These are phyloP conservation scores for Hygrocybe coccinea DNA, from an alignment of 768 basidiomycete species.

Conservation along the genomic window DNA sequence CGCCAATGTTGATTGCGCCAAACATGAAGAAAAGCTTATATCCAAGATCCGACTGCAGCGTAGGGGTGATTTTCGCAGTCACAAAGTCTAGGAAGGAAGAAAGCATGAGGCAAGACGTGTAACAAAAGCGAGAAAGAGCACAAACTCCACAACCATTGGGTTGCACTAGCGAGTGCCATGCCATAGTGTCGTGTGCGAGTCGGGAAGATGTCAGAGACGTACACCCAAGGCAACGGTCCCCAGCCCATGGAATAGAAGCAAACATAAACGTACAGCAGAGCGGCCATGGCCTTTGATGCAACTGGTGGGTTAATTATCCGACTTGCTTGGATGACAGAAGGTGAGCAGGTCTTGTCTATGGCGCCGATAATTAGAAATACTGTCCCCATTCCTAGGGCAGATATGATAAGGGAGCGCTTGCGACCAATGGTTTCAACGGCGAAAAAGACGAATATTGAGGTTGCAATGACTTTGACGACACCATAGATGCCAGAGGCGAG, in stretches of 20 bases:
- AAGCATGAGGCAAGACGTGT: no score
- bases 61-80: not conserved
- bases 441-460: conserved; percentile 60
- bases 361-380: conserved; percentile 83
- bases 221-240: conserved; percentile 49
- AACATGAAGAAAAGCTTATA: conserved; percentile 79
- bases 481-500: conserved; percentile 71
- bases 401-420: conserved; percentile 64
- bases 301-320: conserved; percentile 37
- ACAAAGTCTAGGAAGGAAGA: no score
- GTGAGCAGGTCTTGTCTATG: conserved; percentile 74
- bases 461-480: conserved; percentile 64
- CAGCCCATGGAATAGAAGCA: conserved; percentile 87
- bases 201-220: conserved; percentile 82
- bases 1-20: conserved; percentile 66
- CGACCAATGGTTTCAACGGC: conserved; percentile 66
- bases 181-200: conserved; percentile 52
- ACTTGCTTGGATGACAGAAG: conserved; percentile 21
- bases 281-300: conserved; percentile 77
- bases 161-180: conserved; percentile 64
- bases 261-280: conserved; percentile 81
- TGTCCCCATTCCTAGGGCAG: conserved; percentile 72
- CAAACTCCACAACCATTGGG: conserved; percentile 82
- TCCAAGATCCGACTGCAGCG: conserved; percentile 36
- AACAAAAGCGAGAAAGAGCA: conserved; percentile 6